phyloP scores from a whole-genome alignment of 1,284 basidiomycete species.

The Boletus nobilissimus region DNA sequence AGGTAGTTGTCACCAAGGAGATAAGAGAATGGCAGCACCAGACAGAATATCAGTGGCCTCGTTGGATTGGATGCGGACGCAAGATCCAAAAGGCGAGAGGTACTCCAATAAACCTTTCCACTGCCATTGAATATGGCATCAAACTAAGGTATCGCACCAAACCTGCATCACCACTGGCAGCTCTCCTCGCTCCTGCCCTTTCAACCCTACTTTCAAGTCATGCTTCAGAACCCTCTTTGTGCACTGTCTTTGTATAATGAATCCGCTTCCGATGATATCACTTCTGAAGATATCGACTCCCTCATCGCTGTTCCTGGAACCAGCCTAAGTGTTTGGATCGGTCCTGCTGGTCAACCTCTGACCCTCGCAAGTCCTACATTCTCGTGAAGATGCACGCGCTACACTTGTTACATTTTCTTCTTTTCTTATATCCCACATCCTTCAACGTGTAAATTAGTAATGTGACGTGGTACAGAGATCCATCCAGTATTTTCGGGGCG shows the following conservation, averaged over 20 bases:
- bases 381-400: no score
- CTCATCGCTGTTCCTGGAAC: slow-evolving; percentile 33
- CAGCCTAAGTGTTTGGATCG: slow-evolving; percentile 25
- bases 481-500: no score
- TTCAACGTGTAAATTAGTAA: no score
- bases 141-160: slow-evolving; percentile 32
- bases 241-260: slow-evolving; percentile 26
- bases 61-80: slow-evolving; percentile 38
- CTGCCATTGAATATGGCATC: slow-evolving; percentile 41
- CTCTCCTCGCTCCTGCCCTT: slow-evolving; percentile 28
- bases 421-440: no score
- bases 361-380: slow-evolving; percentile 47
- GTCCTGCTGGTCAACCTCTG: slow-evolving; percentile 42
- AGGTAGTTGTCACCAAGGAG: slow-evolving; percentile 37
- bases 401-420: no score
- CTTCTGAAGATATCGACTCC: slow-evolving; percentile 12
- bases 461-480: no score
- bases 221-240: slow-evolving; percentile 24
- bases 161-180: slow-evolving; percentile 26
- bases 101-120: slow-evolving; percentile 35
- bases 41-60: slow-evolving; percentile 33
- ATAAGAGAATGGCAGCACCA: slow-evolving; percentile 29
- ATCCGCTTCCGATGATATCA: no score
- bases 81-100: slow-evolving; percentile 42
- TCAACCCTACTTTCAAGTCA: slow-evolving; percentile 33